Evolutionary conservation across 495 filamentous ascomycete genomes (phyloP).

Genomic region (Daldinia caldariorum): DNA sequence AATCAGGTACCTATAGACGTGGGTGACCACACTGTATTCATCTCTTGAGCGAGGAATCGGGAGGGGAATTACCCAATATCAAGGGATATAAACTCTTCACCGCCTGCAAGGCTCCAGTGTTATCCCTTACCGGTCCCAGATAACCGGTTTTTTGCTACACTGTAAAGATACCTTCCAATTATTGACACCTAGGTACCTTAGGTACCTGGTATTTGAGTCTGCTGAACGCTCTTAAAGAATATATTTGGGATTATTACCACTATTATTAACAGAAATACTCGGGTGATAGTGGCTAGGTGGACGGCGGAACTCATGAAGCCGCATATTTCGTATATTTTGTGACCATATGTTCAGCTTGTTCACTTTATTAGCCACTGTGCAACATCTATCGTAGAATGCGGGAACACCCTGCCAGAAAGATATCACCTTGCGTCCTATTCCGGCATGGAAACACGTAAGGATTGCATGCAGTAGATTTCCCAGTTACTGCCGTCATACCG

Average conservation of each 20-base stretch:
- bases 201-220: not conserved
- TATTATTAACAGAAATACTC: not conserved
- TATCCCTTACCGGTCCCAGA: not conserved
- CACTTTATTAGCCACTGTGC: conserved; percentile 13
- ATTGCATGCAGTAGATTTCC: conserved; percentile 6
- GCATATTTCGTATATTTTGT: not conserved
- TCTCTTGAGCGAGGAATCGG: not conserved
- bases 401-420: conserved; percentile 9
- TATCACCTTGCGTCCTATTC: conserved; percentile 9
- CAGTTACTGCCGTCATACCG: not conserved
- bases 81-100: conserved; percentile 2
- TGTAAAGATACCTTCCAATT: conserved; percentile 4
- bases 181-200: no score
- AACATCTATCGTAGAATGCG: conserved; percentile 3
- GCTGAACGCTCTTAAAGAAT: not conserved
- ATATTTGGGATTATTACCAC: not conserved
- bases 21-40: not conserved
- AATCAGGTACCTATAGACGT: not conserved
- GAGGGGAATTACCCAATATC: not conserved
- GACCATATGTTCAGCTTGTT: not conserved
- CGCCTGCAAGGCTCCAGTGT: conserved; percentile 9
- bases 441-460: conserved; percentile 3
- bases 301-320: not conserved
- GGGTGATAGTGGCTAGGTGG: not conserved
- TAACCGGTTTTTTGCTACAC: conserved; percentile 1